Conservation (phyloP, 768 basidiomycete genomes). For the Lyophyllum shimeji region DNA sequence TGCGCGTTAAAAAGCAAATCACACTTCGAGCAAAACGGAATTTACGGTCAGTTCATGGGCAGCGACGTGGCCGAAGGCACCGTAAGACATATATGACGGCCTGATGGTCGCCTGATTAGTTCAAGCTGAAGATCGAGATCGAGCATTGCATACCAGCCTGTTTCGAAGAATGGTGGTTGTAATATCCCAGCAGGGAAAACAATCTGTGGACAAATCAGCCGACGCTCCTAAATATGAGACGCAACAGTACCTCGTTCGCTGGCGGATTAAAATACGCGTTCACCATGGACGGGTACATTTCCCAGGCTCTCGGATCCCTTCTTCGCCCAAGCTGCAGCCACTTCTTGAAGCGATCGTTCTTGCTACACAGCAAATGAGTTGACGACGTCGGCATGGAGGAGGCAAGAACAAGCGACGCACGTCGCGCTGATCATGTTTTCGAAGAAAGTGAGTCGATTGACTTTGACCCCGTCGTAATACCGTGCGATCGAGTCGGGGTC, state of each 20-base stretch:
- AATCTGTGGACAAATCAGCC: constrained; percentile 45
- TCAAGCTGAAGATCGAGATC: neutral
- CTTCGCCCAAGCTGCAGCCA: constrained; percentile 74
- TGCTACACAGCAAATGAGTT: constrained; percentile 30
- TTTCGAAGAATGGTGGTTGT: constrained; percentile 87
- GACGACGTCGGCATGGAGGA: neutral
- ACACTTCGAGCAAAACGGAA: neutral
- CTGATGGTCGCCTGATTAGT: constrained; percentile 32
- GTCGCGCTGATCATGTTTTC: constrained; percentile 72
- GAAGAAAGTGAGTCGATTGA: constrained; percentile 75
- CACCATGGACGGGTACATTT: constrained; percentile 84
- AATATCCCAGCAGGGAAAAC: constrained; percentile 97
- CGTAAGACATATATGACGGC: constrained; percentile 90
- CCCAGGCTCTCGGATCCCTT: constrained; percentile 76
- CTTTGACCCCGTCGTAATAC: constrained; percentile 74
- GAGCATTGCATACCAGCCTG: constrained; percentile 56
- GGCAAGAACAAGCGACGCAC: constrained; percentile 30
- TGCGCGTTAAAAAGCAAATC: neutral
- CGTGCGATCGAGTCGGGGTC: constrained; percentile 63
- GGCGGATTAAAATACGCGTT: constrained; percentile 90
- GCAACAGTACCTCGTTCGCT: constrained; percentile 71
- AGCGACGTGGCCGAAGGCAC: constrained; percentile 90
- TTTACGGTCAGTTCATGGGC: constrained; percentile 88
- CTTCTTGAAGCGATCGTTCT: constrained; percentile 58
- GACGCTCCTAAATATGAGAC: neutral